Evolutionary conservation across 2,329 filamentous ascomycete species (phyloP).

Genomic region (Aspergillus jensenii): DNA sequence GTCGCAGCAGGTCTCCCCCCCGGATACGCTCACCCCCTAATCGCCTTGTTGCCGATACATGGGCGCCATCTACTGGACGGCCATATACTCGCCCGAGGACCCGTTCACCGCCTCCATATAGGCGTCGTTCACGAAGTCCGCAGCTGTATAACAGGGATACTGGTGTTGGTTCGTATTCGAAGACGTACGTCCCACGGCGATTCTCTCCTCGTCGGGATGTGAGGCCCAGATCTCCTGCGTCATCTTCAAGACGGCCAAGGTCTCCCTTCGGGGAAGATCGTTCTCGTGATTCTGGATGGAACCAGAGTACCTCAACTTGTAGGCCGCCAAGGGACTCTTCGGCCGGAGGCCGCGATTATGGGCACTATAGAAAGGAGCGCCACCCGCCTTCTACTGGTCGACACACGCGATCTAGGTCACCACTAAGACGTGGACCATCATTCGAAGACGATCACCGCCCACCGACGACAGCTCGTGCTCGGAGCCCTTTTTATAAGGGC

Average conservation of each 20-base stretch:
- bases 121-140: slow-evolving; percentile 45
- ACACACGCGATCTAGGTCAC: slow-evolving; percentile 43
- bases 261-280: slow-evolving; percentile 37
- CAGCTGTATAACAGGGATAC: slow-evolving; percentile 37
- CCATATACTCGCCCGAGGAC: slow-evolving; percentile 39
- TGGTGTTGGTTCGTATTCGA: slow-evolving; percentile 30
- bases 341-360: slow-evolving; percentile 33
- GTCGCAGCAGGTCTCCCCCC: slow-evolving; percentile 37
- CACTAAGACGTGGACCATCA: slow-evolving; percentile 37
- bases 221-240: slow-evolving; percentile 38
- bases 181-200: slow-evolving; percentile 39
- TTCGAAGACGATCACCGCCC: slow-evolving; percentile 35
- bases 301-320: slow-evolving; percentile 33
- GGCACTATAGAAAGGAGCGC: slow-evolving; percentile 35
- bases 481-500: slow-evolving; percentile 54
- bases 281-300: slow-evolving; percentile 30
- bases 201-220: slow-evolving; percentile 43
- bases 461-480: slow-evolving; percentile 48
- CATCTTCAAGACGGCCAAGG: slow-evolving; percentile 38
- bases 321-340: slow-evolving; percentile 39
- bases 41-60: slow-evolving; percentile 41
- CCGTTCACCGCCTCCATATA: slow-evolving; percentile 42
- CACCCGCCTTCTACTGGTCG: slow-evolving; percentile 27
- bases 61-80: slow-evolving; percentile 38
- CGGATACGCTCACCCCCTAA: slow-evolving; percentile 36